Evolutionary conservation across 1,284 basidiomycete genomes (phyloP), one percentile per base, ranked within the genome.

Genomic region (Mycena sp.): DNA sequence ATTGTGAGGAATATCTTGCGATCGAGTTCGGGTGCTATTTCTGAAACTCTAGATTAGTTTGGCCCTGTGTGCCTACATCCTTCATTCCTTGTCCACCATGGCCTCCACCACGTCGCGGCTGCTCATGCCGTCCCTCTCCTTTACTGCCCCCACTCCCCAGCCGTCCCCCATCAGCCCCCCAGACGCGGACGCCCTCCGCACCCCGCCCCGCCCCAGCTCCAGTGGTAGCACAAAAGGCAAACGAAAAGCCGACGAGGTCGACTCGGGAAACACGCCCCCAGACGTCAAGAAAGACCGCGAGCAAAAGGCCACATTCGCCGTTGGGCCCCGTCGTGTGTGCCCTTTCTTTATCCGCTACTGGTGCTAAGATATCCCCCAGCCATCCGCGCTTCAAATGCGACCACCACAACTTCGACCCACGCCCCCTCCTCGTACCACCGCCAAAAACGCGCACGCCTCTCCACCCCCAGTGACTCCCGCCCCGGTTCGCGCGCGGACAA

Each of bases 371-470:
- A 58, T 55, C 56, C 35, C 64, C 37, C 61, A 84, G 83, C 80
- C 19, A 78, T 83, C 64, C 81, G 82, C 43, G 72, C 76, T 16
- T 84, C 82, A 16, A 67, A 61, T 49, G 54, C 65, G 21, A 79
- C 74, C 10, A 78, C 72, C 19, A 78, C 78, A 69, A 74, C 71
- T 52, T 80, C 80, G 30, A 81, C 81, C 23, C 81, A 81, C 65
- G 86, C 89, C 0, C 90, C 89, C 2, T 89, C 89, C 2, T 90
- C 89, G 1, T 91, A 84, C 69, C 83, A 86, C 68, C 85, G 86
- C 65, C 65, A 67, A 53, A 91, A 91, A 73, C 85, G 90, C 61
- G 87, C 86, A 6, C 83, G 86, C 29, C 75, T 91, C 21, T 87
- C 89, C 1, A 72, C 79, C 2, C 72, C 79, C 0, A 81, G 77